These are phyloP conservation scores for Diaporthe longicolla DNA, from an alignment of 2,329 filamentous ascomycete genomes.

Conservation along the genomic window DNA sequence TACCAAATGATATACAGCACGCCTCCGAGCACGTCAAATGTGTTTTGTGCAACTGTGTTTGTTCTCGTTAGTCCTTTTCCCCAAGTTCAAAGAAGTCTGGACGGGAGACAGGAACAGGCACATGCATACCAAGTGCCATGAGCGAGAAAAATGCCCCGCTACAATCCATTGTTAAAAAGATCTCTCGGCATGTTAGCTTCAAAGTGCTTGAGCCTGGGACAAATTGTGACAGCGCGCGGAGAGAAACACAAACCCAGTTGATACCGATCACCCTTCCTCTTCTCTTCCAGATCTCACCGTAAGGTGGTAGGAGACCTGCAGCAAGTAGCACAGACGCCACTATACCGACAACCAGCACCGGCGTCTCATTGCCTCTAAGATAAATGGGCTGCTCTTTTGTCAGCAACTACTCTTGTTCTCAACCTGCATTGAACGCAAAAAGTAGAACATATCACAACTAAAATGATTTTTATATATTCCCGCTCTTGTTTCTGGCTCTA, in stretches of 20 bases:
- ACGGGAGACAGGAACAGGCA: not conserved
- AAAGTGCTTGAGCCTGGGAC: not conserved
- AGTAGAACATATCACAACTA: not conserved
- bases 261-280: constrained; percentile 73
- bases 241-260: constrained; percentile 56
- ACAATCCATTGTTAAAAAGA: constrained; percentile 73
- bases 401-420: not conserved
- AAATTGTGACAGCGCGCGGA: constrained; percentile 41
- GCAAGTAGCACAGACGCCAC: constrained; percentile 70
- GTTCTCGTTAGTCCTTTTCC: constrained; percentile 40
- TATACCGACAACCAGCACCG: constrained; percentile 69
- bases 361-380: constrained; percentile 64
- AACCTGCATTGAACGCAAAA: no score
- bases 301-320: constrained; percentile 71
- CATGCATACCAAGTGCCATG: constrained; percentile 66
- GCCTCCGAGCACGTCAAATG: constrained; percentile 73
- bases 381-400: constrained; percentile 63
- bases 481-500: no score
- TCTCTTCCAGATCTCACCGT: constrained; percentile 73
- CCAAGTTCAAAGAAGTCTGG: no score
- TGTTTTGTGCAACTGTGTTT: constrained; percentile 67
- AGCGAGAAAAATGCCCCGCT: constrained; percentile 74
- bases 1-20: constrained; percentile 73
- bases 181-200: constrained; percentile 43
- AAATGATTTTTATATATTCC: not conserved